Base-by-base conservation (phyloP, 2,329 filamentous ascomycete species). In the Claviceps capensis region DNA sequence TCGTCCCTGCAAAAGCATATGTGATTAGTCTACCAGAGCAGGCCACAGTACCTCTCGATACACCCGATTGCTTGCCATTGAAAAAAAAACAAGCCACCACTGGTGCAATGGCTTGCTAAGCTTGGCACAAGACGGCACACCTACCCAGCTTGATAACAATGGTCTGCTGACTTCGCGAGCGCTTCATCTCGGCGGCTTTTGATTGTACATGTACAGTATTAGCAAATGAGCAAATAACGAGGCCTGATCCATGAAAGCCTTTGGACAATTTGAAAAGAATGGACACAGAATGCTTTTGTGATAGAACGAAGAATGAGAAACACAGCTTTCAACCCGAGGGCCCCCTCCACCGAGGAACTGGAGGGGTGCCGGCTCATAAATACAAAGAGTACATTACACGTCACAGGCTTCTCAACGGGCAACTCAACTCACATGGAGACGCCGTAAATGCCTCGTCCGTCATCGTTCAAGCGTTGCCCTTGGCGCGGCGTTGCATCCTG, bases 71-170 rank as follows among this genome's bases (percentile, higher is more conserved):
- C n/a, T 16, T 51, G 30, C 13, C 30, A 8, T 36, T 16, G 13
- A 42, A 19, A 16, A 50, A 42, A 19, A 16, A 50, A 37, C 17
- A 47, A 47, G 37, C 40, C 26, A 16, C 1, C 37, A 26, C 17
- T 9, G 22, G 8, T 37, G 6, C 45, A 38, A 38, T 4, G 14
- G 9, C n/a, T 44, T 36, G 17, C 37, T 44, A n/a, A 17, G 23
- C 5, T 14, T 30, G 38, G 14, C 6, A 42, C 5, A 22, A 14
- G 14, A 36, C 16, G 42, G 40, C 44, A 49, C 14, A 55, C 77
- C 66, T 77, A 93, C 88, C 88, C 57, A 94, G 79, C 73, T 94
- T 94, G 62, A 94, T 91, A 61, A 94, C 87, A 57, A 93, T 79
- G 51, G 65, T 69, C 57, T 65, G 56, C 46, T 54, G 53, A 42